These are phyloP conservation scores for Hibiscus syriacus DNA, from an alignment of 345 rosid genomes.

Conservation along the genomic window DNA sequence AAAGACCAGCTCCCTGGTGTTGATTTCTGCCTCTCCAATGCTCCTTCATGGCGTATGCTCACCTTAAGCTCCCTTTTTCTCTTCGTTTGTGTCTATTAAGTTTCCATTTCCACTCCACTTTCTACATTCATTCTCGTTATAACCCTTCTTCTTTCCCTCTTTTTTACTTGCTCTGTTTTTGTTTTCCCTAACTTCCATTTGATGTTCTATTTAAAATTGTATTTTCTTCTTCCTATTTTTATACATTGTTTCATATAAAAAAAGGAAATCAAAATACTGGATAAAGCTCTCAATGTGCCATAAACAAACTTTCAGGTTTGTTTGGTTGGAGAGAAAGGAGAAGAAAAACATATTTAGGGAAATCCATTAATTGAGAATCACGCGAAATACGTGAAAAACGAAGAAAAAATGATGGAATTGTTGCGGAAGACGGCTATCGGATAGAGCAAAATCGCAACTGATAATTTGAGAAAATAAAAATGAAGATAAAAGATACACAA, in stretches of 20 bases:
- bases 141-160: background rate
- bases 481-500: no score
- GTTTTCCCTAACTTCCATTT: background rate
- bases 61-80: background rate
- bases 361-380: background rate
- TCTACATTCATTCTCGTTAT: background rate
- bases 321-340: background rate
- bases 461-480: no score
- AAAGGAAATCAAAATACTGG: no score
- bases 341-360: background rate
- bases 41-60: conserved; percentile 72
- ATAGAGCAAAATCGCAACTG: no score
- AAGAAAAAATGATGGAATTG: no score
- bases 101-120: background rate
- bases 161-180: background rate
- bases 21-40: conserved; percentile 63
- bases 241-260: background rate
- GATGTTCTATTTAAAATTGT: background rate
- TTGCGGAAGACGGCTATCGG: no score
- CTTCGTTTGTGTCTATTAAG: background rate
- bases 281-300: no score
- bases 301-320: no score
- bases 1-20: conserved; percentile 90
- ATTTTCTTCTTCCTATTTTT: background rate
- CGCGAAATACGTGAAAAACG: background rate